Conservation (phyloP, 768 basidiomycete genomes). For the Leccinum aurantiacum region DNA sequence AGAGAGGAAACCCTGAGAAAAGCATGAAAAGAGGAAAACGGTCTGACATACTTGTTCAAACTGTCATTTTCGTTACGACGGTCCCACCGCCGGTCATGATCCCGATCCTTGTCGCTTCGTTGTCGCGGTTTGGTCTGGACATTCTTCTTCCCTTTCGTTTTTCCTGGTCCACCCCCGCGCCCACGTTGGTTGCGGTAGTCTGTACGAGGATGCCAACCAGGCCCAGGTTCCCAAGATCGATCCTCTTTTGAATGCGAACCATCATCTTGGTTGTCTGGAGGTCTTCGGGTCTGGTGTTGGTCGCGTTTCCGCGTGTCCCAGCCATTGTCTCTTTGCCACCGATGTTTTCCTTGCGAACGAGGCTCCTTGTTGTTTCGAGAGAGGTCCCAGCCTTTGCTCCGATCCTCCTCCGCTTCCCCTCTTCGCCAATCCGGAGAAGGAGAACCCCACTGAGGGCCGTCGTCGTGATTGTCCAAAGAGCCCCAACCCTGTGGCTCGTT, state of each 20-base stretch:
- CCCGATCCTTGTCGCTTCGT: conserved; percentile 29
- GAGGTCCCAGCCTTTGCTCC: conserved; percentile 36
- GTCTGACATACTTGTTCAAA: conserved; percentile 65
- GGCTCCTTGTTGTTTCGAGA: conserved; percentile 39
- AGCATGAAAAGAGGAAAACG: conserved; percentile 9
- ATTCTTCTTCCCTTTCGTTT: conserved; percentile 38
- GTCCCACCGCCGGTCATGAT: conserved; percentile 31
- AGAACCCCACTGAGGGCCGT: conserved; percentile 41
- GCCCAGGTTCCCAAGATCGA: conserved; percentile 72
- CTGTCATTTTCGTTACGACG: conserved; percentile 59
- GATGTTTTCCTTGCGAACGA: conserved; percentile 30
- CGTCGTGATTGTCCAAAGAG: conserved; percentile 42
- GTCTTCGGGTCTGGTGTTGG: conserved; percentile 41
- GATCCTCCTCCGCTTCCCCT: conserved; percentile 39
- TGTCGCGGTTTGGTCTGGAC: conserved; percentile 35
- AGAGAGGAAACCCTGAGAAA: conserved; percentile 13
- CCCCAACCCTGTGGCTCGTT: conserved; percentile 45
- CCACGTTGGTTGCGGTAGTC: conserved; percentile 39
- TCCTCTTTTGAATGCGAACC: conserved; percentile 39
- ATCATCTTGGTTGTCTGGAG: conserved; percentile 29
- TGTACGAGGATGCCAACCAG: conserved; percentile 57
- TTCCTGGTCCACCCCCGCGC: conserved; percentile 41
- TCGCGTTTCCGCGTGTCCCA: conserved; percentile 55
- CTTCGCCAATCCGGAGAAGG: conserved; percentile 45
- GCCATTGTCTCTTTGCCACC: conserved; percentile 41